Percentiles rank a stretch among this genome's conserved stretches.
These are phyloP conservation scores for Melaleuca quinquenervia DNA, from an alignment of 345 rosid genomes.

Conservation along the genomic window DNA sequence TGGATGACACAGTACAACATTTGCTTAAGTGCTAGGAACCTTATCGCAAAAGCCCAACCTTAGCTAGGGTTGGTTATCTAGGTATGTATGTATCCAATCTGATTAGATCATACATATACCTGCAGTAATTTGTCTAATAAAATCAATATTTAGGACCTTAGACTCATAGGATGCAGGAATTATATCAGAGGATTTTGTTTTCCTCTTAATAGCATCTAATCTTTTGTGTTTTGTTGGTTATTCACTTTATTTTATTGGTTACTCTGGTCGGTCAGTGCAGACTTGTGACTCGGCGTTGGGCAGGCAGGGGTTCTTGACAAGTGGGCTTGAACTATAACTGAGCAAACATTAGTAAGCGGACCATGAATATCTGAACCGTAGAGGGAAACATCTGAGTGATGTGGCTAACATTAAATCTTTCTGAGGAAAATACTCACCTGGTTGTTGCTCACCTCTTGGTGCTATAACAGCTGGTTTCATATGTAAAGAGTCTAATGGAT, in stretches of 20 bases:
- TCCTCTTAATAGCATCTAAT: background rate
- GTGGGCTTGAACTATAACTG: background rate
- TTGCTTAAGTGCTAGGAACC: background rate
- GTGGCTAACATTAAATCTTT: background rate
- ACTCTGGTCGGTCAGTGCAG: background rate
- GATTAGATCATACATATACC: background rate
- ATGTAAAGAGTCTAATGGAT: background rate
- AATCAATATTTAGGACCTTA: background rate
- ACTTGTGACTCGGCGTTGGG: background rate
- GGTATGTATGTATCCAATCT: background rate
- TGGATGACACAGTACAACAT: background rate
- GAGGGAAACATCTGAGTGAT: background rate
- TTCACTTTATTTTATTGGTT: background rate
- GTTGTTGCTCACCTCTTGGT: background rate
- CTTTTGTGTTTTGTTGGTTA: background rate
- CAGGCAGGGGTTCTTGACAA: background rate
- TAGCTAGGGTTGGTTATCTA: background rate
- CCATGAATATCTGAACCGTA: background rate
- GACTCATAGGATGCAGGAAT: background rate
- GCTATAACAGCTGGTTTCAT: background rate
- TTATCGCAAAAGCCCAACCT: background rate
- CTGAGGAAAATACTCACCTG: background rate
- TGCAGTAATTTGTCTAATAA: background rate
- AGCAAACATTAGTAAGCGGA: background rate
- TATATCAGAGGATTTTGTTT: background rate